Conservation (phyloP, 1,284 basidiomycete species). For the Puccinia horiana region DNA sequence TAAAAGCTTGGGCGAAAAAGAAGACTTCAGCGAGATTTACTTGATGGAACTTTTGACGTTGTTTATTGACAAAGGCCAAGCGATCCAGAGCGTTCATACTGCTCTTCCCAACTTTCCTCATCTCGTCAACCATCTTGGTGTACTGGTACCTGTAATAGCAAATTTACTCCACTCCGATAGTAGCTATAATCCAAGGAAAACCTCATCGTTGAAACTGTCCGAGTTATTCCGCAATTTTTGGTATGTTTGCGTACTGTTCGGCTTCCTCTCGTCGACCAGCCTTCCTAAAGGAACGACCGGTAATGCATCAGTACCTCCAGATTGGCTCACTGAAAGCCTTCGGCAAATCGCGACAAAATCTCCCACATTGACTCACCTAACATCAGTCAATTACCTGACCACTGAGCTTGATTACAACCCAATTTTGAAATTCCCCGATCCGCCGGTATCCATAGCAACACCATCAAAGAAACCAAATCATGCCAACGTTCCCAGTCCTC, state of each 20-base stretch:
- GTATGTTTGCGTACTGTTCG: constrained; percentile 86
- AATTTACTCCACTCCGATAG: constrained; percentile 76
- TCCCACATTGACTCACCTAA: constrained; percentile 79
- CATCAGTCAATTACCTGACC: constrained; percentile 77
- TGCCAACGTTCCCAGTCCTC: constrained; percentile 25
- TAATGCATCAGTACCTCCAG: constrained; percentile 64
- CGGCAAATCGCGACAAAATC: constrained; percentile 82
- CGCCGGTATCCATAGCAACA: neutral
- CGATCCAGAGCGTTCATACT: constrained; percentile 77
- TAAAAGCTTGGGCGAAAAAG: constrained; percentile 70
- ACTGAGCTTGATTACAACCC: constrained; percentile 93
- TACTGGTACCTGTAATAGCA: constrained; percentile 81
- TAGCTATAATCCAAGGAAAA: constrained; percentile 67
- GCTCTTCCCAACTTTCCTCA: constrained; percentile 57
- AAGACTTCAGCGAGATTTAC: constrained; percentile 76
- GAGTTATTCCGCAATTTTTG: constrained; percentile 88
- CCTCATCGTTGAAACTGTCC: constrained; percentile 67
- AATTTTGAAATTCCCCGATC: constrained; percentile 64
- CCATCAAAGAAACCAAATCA: constrained; percentile 31
- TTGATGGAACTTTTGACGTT: constrained; percentile 80
- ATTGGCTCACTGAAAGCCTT: constrained; percentile 61
- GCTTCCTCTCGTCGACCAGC: constrained; percentile 66
- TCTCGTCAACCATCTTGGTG: constrained; percentile 49
- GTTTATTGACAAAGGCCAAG: constrained; percentile 87
- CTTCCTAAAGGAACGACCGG: constrained; percentile 69